Evolutionary conservation across 495 filamentous ascomycete genomes (phyloP), one percentile per base, ranked within the genome.

Genomic region (Schizothecium vesticola): DNA sequence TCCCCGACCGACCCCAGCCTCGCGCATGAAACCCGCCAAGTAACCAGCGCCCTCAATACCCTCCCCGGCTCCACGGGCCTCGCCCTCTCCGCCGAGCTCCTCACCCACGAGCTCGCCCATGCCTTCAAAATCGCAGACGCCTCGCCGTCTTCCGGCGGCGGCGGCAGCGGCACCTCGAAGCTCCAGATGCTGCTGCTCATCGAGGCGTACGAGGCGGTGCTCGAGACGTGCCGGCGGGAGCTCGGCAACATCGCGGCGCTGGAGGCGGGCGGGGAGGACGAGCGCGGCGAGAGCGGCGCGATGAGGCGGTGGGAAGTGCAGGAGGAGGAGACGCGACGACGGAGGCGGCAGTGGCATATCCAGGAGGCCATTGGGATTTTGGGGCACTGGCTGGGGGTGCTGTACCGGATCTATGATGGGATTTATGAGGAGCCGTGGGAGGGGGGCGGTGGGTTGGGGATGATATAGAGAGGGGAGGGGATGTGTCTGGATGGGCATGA

Each of bases 161-260:
- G 28, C 33, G 43, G 16, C 23, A 26, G 60, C 9, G 59, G n/a
- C 0, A 55, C 66, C 13, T 56, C 36, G 0, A 70, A 68, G 57
- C 63, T 70, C 26, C 72, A 76, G 58, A 33, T 74, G 21, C 24
- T 71, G 56, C 31, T 76, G 55, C 24, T 76, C 56, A 74, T 74
- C 19, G 74, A 74, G 55, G 72, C 72, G 29, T 76, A 76, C 56
- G 70, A 72, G 61, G 69, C 67, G 0, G 56, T 69, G 43, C 55
- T 76, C 29, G 62, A 67, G 23, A 43, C 33, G 1, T 75, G 74
- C 25, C 61, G 64, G 33, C 25, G 29, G 24, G 65, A 72, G 63
- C 11, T 69, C 22, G 23, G 43, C 19, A 51, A n/a, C 29, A n/a
- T 33, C 22, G 56, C 67, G 63, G 36, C 24, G 26, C 24, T 22